Evolutionary conservation across 495 filamentous ascomycete genomes (phyloP).

Genomic region (Penicillium tannophilum): DNA sequence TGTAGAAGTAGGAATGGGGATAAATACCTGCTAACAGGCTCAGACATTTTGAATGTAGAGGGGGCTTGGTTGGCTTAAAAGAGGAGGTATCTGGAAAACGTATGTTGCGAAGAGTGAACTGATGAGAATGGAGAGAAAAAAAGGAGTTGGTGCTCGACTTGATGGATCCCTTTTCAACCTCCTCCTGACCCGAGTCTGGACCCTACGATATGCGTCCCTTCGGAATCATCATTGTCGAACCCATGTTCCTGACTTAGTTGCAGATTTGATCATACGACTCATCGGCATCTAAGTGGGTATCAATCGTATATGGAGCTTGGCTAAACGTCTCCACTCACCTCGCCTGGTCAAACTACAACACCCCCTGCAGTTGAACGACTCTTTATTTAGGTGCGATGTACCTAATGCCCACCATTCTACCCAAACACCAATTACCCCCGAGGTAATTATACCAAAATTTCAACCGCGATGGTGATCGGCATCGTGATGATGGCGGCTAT

Average conservation of each 20-base stretch:
- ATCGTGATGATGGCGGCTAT: slow-evolving; percentile 33
- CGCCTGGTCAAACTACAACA: background rate
- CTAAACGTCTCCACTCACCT: slow-evolving; percentile 8
- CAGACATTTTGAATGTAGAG: slow-evolving; percentile 9
- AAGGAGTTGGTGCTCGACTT: slow-evolving; percentile 3
- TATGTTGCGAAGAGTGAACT: slow-evolving; percentile 2
- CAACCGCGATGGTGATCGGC: slow-evolving; percentile 23
- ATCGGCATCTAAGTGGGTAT: slow-evolving; percentile 3
- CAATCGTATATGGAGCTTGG: slow-evolving; percentile 6
- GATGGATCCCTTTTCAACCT: slow-evolving; percentile 12
- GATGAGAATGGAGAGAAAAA: slow-evolving; percentile 3
- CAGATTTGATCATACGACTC: slow-evolving; percentile 13
- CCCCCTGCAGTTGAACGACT: background rate
- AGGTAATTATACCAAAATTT: background rate
- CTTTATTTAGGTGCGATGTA: background rate
- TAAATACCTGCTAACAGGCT: slow-evolving; percentile 16
- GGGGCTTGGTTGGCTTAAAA: background rate
- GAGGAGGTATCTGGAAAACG: background rate
- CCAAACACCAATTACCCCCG: background rate
- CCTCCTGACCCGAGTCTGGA: slow-evolving; percentile 2
- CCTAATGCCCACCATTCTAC: background rate
- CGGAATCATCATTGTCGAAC: slow-evolving; percentile 1
- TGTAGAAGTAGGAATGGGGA: slow-evolving; percentile 4
- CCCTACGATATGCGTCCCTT: slow-evolving; percentile 3
- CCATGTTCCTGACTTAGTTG: slow-evolving; percentile 5